Evolutionary conservation across 257 asterid species (phyloP).

Genomic region (Ballota nigra): DNA sequence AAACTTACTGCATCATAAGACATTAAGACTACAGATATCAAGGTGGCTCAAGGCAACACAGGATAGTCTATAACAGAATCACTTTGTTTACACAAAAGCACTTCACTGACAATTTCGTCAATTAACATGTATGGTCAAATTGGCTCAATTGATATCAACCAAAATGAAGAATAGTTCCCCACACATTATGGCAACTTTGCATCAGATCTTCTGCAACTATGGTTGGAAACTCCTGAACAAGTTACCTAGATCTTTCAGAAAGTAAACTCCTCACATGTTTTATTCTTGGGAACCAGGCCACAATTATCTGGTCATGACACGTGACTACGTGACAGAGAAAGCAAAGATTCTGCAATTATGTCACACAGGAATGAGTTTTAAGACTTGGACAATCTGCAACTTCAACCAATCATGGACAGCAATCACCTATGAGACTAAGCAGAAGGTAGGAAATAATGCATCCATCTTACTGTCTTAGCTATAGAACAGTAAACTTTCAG

Average conservation of each 20-base stretch:
- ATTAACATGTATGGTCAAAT: conserved; percentile 6
- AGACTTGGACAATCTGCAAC: conserved; percentile 17
- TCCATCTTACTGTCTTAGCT: not conserved
- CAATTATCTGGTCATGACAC: conserved; percentile 44
- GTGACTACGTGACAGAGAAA: conserved; percentile 37
- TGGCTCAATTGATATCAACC: not conserved
- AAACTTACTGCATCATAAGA: not conserved
- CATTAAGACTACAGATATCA: conserved; percentile 10
- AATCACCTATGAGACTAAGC: conserved; percentile 7
- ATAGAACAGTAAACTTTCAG: not conserved
- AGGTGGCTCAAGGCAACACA: not conserved
- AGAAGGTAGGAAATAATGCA: not conserved
- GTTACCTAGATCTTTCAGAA: conserved; percentile 14
- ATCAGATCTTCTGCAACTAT: conserved; percentile 9
- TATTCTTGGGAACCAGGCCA: conserved; percentile 28
- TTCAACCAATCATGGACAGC: conserved; percentile 22
- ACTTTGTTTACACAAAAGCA: not conserved
- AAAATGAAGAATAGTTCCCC: conserved; percentile 1
- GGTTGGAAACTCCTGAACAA: conserved; percentile 3
- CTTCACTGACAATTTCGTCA: not conserved
- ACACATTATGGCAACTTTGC: not conserved
- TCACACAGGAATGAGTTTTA: conserved; percentile 37
- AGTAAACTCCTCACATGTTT: conserved; percentile 17
- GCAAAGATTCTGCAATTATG: conserved; percentile 40
- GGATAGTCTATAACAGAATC: conserved; percentile 4